A percentile compares a stretch with the other conserved stretches of the same genome.
Conservation (phyloP, 345 rosid species). For the Dipteronia dyeriana region DNA sequence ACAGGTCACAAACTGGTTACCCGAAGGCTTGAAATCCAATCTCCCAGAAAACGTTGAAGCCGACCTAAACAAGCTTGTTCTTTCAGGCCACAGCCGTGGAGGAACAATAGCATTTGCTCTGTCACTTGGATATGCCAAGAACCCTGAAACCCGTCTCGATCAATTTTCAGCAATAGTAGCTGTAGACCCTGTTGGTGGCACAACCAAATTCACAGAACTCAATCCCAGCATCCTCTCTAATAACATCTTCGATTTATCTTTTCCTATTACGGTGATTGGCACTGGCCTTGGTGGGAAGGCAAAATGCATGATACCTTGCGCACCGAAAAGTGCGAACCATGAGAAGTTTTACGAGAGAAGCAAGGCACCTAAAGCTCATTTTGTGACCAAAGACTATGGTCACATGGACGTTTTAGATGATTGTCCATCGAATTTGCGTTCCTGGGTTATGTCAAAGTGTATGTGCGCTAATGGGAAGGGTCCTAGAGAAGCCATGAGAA, state of each 20-base stretch:
- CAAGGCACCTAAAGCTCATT: constrained; percentile 36
- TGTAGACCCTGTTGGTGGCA: constrained; percentile 43
- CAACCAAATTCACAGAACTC: not conserved
- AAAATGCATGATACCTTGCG: constrained; percentile 21
- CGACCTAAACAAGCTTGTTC: constrained; percentile 21
- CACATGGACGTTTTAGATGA: constrained; percentile 50
- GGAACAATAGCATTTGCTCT: constrained; percentile 41
- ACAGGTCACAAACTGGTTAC: constrained; percentile 35
- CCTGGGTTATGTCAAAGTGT: not conserved
- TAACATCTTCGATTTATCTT: constrained; percentile 26
- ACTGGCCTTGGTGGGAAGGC: constrained; percentile 32
- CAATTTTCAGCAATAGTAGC: constrained; percentile 27
- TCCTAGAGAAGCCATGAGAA: constrained; percentile 32
- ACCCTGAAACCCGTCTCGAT: not conserved
- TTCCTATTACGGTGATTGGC: constrained; percentile 34
- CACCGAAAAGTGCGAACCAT: constrained; percentile 35
- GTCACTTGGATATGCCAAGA: constrained; percentile 26
- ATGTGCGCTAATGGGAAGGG: constrained; percentile 24
- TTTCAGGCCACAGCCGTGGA: constrained; percentile 49
- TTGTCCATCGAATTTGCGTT: not conserved
- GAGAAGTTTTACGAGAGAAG: constrained; percentile 34
- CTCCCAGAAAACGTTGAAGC: constrained; percentile 22
- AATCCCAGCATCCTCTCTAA: constrained; percentile 32
- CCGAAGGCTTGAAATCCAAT: constrained; percentile 12
- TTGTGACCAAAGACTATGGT: constrained; percentile 37